These are phyloP conservation scores for Yarrowia osloensis DNA, from an alignment of 805 yeast species.

Conservation along the genomic window DNA sequence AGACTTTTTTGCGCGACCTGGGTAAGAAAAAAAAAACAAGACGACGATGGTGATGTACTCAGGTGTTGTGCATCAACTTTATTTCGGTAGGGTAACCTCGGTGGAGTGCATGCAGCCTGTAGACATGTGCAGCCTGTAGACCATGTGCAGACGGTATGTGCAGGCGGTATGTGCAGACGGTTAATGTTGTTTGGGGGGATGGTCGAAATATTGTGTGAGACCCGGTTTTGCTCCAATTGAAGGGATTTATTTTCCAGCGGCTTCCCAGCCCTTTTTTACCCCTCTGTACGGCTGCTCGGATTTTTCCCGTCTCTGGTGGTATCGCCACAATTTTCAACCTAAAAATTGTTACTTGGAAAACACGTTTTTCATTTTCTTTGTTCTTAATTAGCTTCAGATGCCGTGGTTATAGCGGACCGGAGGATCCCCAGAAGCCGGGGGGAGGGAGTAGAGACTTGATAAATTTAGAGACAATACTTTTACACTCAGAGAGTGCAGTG, in stretches of 20 bases:
- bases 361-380: not conserved
- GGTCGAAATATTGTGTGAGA: too few species aligned
- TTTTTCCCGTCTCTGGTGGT: too few species aligned
- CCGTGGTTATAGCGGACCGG: not conserved
- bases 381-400: not conserved
- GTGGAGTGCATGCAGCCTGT: not conserved
- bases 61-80: slow-evolving; percentile 18
- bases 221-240: too few species aligned
- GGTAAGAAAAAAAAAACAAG: not conserved
- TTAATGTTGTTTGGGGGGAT: not conserved
- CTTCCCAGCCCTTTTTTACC: too few species aligned
- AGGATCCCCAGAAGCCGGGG: too few species aligned
- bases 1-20: not conserved
- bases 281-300: too few species aligned
- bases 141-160: not conserved
- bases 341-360: too few species aligned
- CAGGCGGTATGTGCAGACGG: not conserved
- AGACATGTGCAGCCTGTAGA: not conserved
- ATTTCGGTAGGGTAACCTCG: not conserved
- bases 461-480: too few species aligned
- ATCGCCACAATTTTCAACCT: too few species aligned
- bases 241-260: too few species aligned
- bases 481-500: too few species aligned
- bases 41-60: not conserved
- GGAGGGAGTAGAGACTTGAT: too few species aligned